phyloP scores from a whole-genome alignment of 345 rosid genomes.

The Populus alba region DNA sequence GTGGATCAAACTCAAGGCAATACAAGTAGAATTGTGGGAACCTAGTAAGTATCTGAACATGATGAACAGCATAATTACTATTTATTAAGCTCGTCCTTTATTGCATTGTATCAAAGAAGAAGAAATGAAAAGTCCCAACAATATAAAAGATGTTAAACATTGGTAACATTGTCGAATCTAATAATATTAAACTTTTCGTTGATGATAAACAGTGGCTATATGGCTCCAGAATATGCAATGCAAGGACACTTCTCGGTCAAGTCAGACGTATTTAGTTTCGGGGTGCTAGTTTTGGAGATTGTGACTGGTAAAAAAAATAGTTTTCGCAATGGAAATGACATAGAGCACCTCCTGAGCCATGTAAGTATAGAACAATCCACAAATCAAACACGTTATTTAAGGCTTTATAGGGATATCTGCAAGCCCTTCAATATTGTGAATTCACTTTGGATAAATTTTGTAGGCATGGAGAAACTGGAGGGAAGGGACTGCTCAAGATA shows the following conservation, averaged over 20 bases:
- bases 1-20: constrained; percentile 7
- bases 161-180: too few relatives aligned
- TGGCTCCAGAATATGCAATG: constrained; percentile 43
- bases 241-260: constrained; percentile 9
- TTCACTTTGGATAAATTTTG: not conserved
- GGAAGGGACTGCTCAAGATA: constrained; percentile 26
- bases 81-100: not conserved
- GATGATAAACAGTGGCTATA: constrained; percentile 36
- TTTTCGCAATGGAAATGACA: constrained; percentile 16
- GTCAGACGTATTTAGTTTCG: not conserved
- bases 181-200: not conserved
- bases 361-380: constrained; percentile 19
- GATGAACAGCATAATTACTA: not conserved
- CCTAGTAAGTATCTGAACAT: constrained; percentile 4
- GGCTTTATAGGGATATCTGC: too few relatives aligned
- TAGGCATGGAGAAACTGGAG: constrained; percentile 61
- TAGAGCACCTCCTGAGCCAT: constrained; percentile 33
- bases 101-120: too few relatives aligned
- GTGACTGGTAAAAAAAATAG: constrained; percentile 39
- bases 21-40: constrained; percentile 16
- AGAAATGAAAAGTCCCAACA: too few relatives aligned
- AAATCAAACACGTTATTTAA: too few relatives aligned
- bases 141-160: too few relatives aligned
- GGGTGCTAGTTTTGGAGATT: constrained; percentile 22
- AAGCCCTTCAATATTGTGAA: too few relatives aligned